Percentiles rank a stretch among this genome's conserved stretches.
phyloP scores from a whole-genome alignment of 805 yeast genomes.

The Lipomyces oligophaga region DNA sequence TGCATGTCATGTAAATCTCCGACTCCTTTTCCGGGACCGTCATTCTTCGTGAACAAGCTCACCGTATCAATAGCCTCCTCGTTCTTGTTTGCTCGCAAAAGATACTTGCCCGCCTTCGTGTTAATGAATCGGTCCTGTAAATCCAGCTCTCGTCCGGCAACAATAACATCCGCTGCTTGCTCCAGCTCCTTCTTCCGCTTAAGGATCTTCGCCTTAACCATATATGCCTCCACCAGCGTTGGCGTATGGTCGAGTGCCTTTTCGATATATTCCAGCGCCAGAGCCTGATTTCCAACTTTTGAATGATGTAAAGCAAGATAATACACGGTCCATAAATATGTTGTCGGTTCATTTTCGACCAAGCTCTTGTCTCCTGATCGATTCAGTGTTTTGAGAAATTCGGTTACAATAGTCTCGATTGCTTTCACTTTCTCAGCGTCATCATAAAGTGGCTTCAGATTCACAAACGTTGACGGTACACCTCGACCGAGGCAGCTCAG shows the following conservation, averaged over 20 bases:
- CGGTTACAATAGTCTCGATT: slow-evolving; percentile 53
- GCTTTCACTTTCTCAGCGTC: slow-evolving; percentile 41
- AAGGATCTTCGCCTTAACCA: slow-evolving; percentile 73
- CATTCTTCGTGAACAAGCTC: slow-evolving; percentile 81
- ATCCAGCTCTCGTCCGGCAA: slow-evolving; percentile 70
- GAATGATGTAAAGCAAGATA: slow-evolving; percentile 77
- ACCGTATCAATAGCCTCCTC: slow-evolving; percentile 71
- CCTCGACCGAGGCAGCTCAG: slow-evolving; percentile 64
- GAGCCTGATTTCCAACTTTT: slow-evolving; percentile 48
- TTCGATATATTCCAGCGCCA: slow-evolving; percentile 58
- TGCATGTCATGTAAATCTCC: slow-evolving; percentile 85
- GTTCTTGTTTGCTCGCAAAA: slow-evolving; percentile 66
- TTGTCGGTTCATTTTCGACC: slow-evolving; percentile 36
- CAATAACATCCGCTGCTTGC: slow-evolving; percentile 63
- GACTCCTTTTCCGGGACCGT: slow-evolving; percentile 74
- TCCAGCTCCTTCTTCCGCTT: slow-evolving; percentile 63
- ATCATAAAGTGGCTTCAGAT: slow-evolving; percentile 74
- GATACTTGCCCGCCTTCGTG: slow-evolving; percentile 80
- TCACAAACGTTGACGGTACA: slow-evolving; percentile 85
- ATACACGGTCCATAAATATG: slow-evolving; percentile 63
- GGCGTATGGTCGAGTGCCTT: slow-evolving; percentile 70
- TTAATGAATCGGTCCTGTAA: slow-evolving; percentile 89
- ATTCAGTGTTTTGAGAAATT: slow-evolving; percentile 38
- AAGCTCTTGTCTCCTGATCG: slow-evolving; percentile 29
- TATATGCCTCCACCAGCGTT: slow-evolving; percentile 75